Base-by-base conservation (phyloP, 192 early-diverging fungal species). In the Helicostylum pulchrum region DNA sequence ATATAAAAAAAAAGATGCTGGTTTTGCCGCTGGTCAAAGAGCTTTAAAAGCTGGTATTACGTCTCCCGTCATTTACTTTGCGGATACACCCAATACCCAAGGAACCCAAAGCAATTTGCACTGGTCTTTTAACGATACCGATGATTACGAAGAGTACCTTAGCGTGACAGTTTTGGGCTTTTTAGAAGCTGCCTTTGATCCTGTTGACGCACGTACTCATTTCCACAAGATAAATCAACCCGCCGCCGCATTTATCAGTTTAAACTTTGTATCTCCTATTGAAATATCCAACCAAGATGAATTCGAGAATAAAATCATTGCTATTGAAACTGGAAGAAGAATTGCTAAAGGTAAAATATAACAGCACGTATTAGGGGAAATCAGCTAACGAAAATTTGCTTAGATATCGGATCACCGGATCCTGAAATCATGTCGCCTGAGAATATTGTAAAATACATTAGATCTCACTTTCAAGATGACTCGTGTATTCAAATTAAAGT, bases 361-460 rank as follows among this genome's bases (percentile, higher is more conserved):
- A n/a, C n/a, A n/a, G n/a, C n/a, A n/a, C n/a, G n/a, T n/a, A n/a
- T n/a, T n/a, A n/a, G n/a, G n/a, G 26, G 26, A 2, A 26, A 26
- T 26, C 26, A 2, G 2, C 26, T 26, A 26, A 26, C 26, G 2
- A 26, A 26, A 26, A 26, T 2, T n/a, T 26, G 26, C 2, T 26
- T 26, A 26, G 93, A 95, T 76, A 86, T 95, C 58, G 91, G 91
- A 57, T 87, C 86, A 47, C 87, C 87, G 47, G 91, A 90, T 71
- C 88, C 91, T 21, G 92, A 95, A 71, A 83, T 89, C 17, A 92
- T 93, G 90, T 85, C 92, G 9, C 93, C 93, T 14, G 78, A 85
- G 62, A 80, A 77, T 23, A 88, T 90, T 58, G 85, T 87, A 4
- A 78, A 85, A 58, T 87, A 87, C 64, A 82, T 95, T 49, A 53